A percentile compares a stretch with the other conserved stretches of the same genome.
These are phyloP conservation scores for Nothophytophthora sp. DNA, from an alignment of 352 stramenopile species.

Conservation along the genomic window DNA sequence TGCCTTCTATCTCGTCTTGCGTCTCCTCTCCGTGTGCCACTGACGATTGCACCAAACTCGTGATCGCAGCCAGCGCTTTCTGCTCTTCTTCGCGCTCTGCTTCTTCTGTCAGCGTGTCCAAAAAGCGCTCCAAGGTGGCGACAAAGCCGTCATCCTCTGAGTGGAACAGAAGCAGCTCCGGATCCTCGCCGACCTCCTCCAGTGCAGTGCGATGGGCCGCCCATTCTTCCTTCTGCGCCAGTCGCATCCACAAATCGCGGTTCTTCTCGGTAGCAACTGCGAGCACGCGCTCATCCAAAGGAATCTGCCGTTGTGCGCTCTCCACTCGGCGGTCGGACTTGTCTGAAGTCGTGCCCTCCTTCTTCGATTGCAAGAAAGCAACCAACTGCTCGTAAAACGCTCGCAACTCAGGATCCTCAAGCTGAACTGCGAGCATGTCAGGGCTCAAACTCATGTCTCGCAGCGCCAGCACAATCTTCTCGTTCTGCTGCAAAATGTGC, in stretches of 20 bases:
- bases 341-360: constrained; percentile 2
- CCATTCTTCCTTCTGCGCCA: constrained; percentile 31
- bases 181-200: constrained; percentile 66
- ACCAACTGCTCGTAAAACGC: constrained; percentile 62
- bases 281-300: constrained; percentile 45
- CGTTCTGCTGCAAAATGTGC: constrained; percentile 33
- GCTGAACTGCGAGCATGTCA: constrained; percentile 42
- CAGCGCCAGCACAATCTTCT: constrained; percentile 50
- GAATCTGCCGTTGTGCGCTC: not conserved
- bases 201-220: constrained; percentile 31
- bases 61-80: constrained; percentile 16
- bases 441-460: constrained; percentile 74
- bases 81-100: constrained; percentile 23
- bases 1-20: not conserved
- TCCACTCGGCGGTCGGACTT: not conserved
- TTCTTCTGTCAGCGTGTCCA: constrained; percentile 23
- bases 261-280: constrained; percentile 18
- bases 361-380: constrained; percentile 29
- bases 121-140: constrained; percentile 33
- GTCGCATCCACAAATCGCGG: constrained; percentile 24
- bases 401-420: constrained; percentile 42
- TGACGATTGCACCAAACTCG: constrained; percentile 12
- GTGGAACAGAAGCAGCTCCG: constrained; percentile 71
- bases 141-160: constrained; percentile 49
- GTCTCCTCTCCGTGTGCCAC: constrained; percentile 23